Conservation (phyloP, 2,329 filamentous ascomycete genomes). For the Pyrenophora tritici-repentis region DNA sequence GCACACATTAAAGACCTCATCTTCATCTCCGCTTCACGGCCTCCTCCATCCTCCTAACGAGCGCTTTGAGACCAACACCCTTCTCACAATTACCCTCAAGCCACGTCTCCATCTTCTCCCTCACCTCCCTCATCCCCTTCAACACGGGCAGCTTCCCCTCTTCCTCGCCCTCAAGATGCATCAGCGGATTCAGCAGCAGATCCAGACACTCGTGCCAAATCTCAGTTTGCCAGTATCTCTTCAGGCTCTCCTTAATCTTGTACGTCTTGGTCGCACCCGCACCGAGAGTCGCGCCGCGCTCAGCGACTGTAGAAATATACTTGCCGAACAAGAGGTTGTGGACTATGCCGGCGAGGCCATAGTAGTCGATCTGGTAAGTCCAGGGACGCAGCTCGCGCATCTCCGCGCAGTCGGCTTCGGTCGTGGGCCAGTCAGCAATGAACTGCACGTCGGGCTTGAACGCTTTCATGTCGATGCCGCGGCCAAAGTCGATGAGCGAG, state of each 20-base stretch:
- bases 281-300: constrained; percentile 59
- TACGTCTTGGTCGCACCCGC: constrained; percentile 69
- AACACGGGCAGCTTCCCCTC: constrained; percentile 72
- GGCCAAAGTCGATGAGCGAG: constrained; percentile 90
- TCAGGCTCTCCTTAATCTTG: constrained; percentile 78
- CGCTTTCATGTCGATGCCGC: constrained; percentile 88
- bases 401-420: constrained; percentile 86
- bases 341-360: constrained; percentile 85
- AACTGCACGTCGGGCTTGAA: constrained; percentile 81
- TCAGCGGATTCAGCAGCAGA: constrained; percentile 79
- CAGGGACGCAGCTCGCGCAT: constrained; percentile 93
- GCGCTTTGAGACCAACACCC: constrained; percentile 64
- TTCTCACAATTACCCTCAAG: constrained; percentile 80
- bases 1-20: not conserved
- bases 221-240: constrained; percentile 95
- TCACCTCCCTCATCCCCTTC: constrained; percentile 68
- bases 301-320: constrained; percentile 79
- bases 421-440: constrained; percentile 93
- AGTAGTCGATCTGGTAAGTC: constrained; percentile 98
- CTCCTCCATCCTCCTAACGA: constrained; percentile 68
- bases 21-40: constrained; percentile 60
- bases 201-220: constrained; percentile 86
- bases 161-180: constrained; percentile 68
- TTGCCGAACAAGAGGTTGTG: constrained; percentile 91
- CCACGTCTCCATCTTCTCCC: constrained; percentile 84